phyloP scores from a whole-genome alignment of 345 rosid species.

The Eucalyptus cloeziana region DNA sequence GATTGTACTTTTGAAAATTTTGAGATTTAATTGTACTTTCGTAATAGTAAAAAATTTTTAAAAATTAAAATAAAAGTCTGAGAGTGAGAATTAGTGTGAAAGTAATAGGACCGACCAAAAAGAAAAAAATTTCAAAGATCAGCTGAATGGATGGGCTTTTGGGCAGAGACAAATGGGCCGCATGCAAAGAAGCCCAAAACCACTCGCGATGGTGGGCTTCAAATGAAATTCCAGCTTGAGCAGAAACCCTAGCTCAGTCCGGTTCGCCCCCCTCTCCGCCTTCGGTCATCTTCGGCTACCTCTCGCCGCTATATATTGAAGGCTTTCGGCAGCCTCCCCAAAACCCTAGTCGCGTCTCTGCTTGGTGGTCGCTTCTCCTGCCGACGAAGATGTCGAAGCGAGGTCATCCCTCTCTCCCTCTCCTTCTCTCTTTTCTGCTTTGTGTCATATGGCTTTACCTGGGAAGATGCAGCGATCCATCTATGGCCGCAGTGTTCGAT shows the following conservation, averaged over 20 bases:
- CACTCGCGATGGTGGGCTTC: neutral
- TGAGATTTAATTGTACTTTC: no score
- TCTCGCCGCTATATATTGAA: neutral
- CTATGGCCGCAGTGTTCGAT: neutral
- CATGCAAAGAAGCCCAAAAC: neutral
- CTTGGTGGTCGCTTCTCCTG: neutral
- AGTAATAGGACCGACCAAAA: rapidly evolving
- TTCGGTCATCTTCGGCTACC: neutral
- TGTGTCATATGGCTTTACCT: neutral
- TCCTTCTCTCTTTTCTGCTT: neutral
- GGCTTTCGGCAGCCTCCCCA: neutral
- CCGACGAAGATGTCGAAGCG: conserved; percentile 84
- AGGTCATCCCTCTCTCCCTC: conserved; percentile 17
- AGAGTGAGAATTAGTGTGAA: rapidly evolving
- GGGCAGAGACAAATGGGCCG: neutral
- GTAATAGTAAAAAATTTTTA: rapidly evolving
- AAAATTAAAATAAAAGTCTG: rapidly evolving
- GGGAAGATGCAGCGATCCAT: neutral
- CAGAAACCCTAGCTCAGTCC: neutral
- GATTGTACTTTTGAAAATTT: no score
- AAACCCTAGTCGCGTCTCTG: neutral
- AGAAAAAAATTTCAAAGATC: rapidly evolving
- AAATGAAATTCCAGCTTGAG: rapidly evolving
- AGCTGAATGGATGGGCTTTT: neutral
- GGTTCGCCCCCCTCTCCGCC: neutral